phyloP scores from a whole-genome alignment of 768 basidiomycete species.

The Mycena epipterygia region DNA sequence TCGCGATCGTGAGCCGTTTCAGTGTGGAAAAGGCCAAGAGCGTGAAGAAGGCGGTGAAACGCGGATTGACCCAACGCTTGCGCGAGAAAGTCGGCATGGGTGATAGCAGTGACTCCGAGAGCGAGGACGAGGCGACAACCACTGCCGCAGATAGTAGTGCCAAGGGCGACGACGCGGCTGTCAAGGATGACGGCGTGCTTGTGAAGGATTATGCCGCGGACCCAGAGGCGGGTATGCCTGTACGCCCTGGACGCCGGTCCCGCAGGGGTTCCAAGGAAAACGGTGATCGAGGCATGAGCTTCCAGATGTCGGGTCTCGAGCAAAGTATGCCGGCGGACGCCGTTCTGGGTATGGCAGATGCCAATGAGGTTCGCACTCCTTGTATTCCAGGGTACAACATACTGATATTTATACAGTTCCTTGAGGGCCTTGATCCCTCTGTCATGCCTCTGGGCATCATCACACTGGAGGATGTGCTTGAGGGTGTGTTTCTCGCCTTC shows the following conservation, averaged over 20 bases:
- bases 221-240: slow-evolving; percentile 30
- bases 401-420: slow-evolving; percentile 54
- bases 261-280: slow-evolving; percentile 17
- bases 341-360: slow-evolving; percentile 68
- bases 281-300: slow-evolving; percentile 24
- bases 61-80: slow-evolving; percentile 83
- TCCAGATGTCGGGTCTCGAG: slow-evolving; percentile 56
- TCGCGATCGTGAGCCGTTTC: slow-evolving; percentile 91
- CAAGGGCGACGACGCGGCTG: slow-evolving; percentile 23
- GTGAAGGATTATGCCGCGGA: slow-evolving; percentile 45
- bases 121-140: slow-evolving; percentile 24
- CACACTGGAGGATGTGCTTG: slow-evolving; percentile 79
- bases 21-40: slow-evolving; percentile 80
- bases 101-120: slow-evolving; percentile 54
- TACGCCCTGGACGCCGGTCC: not conserved
- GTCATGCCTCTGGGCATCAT: slow-evolving; percentile 80
- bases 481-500: slow-evolving; percentile 53
- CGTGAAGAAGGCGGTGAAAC: slow-evolving; percentile 88
- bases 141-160: slow-evolving; percentile 13
- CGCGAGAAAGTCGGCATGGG: slow-evolving; percentile 82
- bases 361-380: slow-evolving; percentile 59
- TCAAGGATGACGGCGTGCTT: slow-evolving; percentile 39
- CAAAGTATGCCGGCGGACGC: slow-evolving; percentile 79
- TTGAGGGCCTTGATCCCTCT: slow-evolving; percentile 70
- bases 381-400: not conserved